These are phyloP conservation scores for Curvularia eragrostidis DNA, from an alignment of 2,329 filamentous ascomycete genomes.

Conservation along the genomic window DNA sequence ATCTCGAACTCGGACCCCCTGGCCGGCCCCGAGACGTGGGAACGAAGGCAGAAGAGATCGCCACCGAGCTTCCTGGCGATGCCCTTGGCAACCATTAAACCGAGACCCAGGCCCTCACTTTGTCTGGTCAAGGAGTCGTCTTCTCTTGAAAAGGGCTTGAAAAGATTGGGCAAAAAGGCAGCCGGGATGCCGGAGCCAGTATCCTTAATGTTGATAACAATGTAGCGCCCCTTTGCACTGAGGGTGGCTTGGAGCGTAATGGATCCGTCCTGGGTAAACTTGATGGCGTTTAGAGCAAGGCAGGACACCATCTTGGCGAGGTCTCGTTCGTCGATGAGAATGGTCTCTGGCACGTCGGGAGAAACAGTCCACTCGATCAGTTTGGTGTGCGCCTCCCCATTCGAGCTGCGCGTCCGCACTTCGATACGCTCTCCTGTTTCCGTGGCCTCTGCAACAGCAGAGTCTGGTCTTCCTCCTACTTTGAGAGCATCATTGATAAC, in stretches of 20 bases:
- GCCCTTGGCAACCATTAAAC: slow-evolving; percentile 74
- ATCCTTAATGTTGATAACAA: slow-evolving; percentile 68
- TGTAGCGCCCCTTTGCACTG: slow-evolving; percentile 59
- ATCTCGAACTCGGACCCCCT: slow-evolving; percentile 74
- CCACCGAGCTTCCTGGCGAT: slow-evolving; percentile 72
- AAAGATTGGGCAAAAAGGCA: slow-evolving; percentile 70
- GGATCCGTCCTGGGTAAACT: slow-evolving; percentile 70
- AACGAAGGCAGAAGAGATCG: slow-evolving; percentile 69
- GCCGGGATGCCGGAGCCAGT: slow-evolving; percentile 73
- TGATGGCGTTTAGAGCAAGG: slow-evolving; percentile 71
- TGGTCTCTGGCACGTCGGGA: slow-evolving; percentile 59
- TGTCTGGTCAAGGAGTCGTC: slow-evolving; percentile 71
- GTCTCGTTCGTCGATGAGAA: slow-evolving; percentile 68
- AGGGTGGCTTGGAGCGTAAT: slow-evolving; percentile 65
- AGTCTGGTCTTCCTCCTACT: slow-evolving; percentile 60
- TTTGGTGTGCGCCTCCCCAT: slow-evolving; percentile 55
- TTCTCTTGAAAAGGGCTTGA: slow-evolving; percentile 73
- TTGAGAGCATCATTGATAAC: slow-evolving; percentile 61
- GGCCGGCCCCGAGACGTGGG: slow-evolving; percentile 65
- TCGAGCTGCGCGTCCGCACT: slow-evolving; percentile 54
- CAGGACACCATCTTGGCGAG: slow-evolving; percentile 69
- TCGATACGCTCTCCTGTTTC: slow-evolving; percentile 58
- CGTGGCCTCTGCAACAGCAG: slow-evolving; percentile 56
- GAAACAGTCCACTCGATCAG: slow-evolving; percentile 60
- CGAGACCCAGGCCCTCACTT: slow-evolving; percentile 72